phyloP scores from a whole-genome alignment of 2,329 filamentous ascomycete genomes.

The Chrysosporium keratinophilum region DNA sequence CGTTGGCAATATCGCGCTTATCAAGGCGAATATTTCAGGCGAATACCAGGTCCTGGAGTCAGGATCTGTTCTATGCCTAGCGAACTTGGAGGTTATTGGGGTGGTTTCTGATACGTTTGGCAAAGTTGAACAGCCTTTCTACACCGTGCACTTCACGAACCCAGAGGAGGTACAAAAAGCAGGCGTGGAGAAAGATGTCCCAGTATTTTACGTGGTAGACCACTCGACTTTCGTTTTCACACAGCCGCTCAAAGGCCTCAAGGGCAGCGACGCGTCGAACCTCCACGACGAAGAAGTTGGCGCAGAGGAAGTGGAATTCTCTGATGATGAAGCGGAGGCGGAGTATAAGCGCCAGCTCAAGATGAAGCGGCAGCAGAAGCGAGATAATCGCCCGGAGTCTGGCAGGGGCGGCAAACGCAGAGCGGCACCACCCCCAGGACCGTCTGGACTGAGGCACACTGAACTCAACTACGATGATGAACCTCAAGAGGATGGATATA shows the following conservation, averaged over 20 bases:
- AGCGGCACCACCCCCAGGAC: constrained; percentile 26
- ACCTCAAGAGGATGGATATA: constrained; percentile 48
- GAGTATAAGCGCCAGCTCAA: constrained; percentile 64
- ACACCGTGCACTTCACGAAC: constrained; percentile 66
- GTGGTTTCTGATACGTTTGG: constrained; percentile 78
- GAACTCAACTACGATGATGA: constrained; percentile 59
- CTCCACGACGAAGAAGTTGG: constrained; percentile 84
- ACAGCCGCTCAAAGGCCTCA: constrained; percentile 63
- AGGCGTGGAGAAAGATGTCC: constrained; percentile 57
- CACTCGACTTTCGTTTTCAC: constrained; percentile 83
- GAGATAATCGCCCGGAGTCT: constrained; percentile 38
- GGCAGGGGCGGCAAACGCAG: constrained; percentile 30
- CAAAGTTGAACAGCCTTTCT: constrained; percentile 73
- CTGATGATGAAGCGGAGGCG: constrained; percentile 88
- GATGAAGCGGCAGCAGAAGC: constrained; percentile 51
- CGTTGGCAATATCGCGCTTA: constrained; percentile 66
- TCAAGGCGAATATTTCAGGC: constrained; percentile 67
- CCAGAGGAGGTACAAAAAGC: constrained; percentile 56
- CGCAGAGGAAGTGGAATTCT: constrained; percentile 86
- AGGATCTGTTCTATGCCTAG: constrained; percentile 71
- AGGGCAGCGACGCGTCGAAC: constrained; percentile 90
- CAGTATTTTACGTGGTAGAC: constrained; percentile 67
- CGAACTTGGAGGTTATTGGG: constrained; percentile 65
- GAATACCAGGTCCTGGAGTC: constrained; percentile 77
- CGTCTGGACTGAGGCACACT: constrained; percentile 31